Evolutionary conservation across 164 flowering plant genomes (phyloP).

Genomic region (Buxus sempervirens): DNA sequence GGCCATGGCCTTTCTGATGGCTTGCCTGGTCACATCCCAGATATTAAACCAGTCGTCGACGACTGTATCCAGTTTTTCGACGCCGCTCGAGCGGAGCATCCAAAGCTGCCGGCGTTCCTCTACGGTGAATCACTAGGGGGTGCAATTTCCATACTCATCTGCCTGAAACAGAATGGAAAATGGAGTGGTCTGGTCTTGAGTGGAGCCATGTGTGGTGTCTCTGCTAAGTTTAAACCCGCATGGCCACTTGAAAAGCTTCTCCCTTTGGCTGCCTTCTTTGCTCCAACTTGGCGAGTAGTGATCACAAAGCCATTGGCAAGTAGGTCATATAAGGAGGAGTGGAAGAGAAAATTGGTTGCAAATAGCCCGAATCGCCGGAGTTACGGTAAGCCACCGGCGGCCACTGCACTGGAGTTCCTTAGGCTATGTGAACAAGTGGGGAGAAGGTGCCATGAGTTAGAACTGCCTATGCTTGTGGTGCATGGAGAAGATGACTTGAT

Average conservation of each 20-base stretch:
- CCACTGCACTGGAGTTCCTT: slow-evolving; percentile 19
- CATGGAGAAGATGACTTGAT: slow-evolving; percentile 42
- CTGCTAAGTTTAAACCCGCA: slow-evolving; percentile 29
- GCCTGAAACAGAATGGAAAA: slow-evolving; percentile 20
- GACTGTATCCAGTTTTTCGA: slow-evolving; percentile 41
- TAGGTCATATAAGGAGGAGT: slow-evolving; percentile 19
- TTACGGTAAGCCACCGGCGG: slow-evolving; percentile 16
- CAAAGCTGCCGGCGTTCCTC: slow-evolving; percentile 31
- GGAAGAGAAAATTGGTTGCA: slow-evolving; percentile 15
- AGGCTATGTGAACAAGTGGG: slow-evolving; percentile 26
- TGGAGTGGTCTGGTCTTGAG: slow-evolving; percentile 42
- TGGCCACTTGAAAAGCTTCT: slow-evolving; percentile 41
- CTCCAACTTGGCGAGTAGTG: slow-evolving; percentile 25
- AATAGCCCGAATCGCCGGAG: slow-evolving; percentile 5
- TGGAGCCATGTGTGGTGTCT: slow-evolving; percentile 47
- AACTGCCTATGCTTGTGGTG: slow-evolving; percentile 34
- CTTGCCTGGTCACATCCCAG: slow-evolving; percentile 35
- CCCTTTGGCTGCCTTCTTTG: slow-evolving; percentile 29
- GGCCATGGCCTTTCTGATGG: slow-evolving; percentile 54
- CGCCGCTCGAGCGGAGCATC: slow-evolving; percentile 12
- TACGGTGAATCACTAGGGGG: slow-evolving; percentile 49
- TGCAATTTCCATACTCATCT: slow-evolving; percentile 29
- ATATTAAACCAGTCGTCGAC: slow-evolving; percentile 18
- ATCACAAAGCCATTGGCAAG: slow-evolving; percentile 7
- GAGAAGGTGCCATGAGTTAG: slow-evolving; percentile 29